Conservation (phyloP, 768 basidiomycete genomes). For the Termitomyces bulborhizus region DNA sequence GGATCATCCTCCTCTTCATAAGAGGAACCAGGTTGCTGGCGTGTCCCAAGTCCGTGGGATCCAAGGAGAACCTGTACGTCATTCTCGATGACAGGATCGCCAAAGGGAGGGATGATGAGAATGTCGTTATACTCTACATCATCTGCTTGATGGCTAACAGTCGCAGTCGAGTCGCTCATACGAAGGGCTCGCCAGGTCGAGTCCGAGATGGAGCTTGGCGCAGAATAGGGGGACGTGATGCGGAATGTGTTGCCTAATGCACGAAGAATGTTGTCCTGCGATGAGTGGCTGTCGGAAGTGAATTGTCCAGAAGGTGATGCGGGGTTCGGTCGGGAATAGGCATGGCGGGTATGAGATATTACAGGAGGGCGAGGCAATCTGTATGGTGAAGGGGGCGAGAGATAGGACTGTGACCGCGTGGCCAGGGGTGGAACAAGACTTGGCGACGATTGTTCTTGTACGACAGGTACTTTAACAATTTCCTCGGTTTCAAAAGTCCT, state of each 20-base stretch:
- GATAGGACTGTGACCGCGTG: slow-evolving; percentile 5
- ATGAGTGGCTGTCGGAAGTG: slow-evolving; percentile 4
- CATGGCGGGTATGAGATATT: slow-evolving; percentile 2
- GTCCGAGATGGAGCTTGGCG: slow-evolving; percentile 36
- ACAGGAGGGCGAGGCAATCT: slow-evolving; percentile 5
- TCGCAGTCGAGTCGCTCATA: slow-evolving; percentile 13
- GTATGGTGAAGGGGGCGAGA: not conserved
- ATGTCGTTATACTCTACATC: slow-evolving; percentile 29
- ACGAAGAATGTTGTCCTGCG: slow-evolving; percentile 32
- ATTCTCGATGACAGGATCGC: slow-evolving; percentile 48
- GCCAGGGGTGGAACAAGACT: slow-evolving; percentile 3
- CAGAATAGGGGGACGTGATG: slow-evolving; percentile 35
- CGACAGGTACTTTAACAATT: slow-evolving; percentile 50
- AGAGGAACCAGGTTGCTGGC: slow-evolving; percentile 12
- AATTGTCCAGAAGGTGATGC: not conserved
- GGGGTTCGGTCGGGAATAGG: slow-evolving; percentile 1
- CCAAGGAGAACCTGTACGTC: slow-evolving; percentile 52
- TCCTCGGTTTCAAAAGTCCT: slow-evolving; percentile 79
- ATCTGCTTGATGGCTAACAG: slow-evolving; percentile 1
- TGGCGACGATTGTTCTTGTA: slow-evolving; percentile 15
- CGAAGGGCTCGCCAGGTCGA: slow-evolving; percentile 38
- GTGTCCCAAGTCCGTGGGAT: slow-evolving; percentile 37
- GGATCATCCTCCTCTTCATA: slow-evolving; percentile 18
- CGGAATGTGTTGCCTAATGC: slow-evolving; percentile 57
- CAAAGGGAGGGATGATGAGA: slow-evolving; percentile 49